A percentile compares a stretch with the other conserved stretches of the same genome.
Evolutionary conservation across 805 yeast species (phyloP).

Genomic region (Millerozyma acaciae): DNA sequence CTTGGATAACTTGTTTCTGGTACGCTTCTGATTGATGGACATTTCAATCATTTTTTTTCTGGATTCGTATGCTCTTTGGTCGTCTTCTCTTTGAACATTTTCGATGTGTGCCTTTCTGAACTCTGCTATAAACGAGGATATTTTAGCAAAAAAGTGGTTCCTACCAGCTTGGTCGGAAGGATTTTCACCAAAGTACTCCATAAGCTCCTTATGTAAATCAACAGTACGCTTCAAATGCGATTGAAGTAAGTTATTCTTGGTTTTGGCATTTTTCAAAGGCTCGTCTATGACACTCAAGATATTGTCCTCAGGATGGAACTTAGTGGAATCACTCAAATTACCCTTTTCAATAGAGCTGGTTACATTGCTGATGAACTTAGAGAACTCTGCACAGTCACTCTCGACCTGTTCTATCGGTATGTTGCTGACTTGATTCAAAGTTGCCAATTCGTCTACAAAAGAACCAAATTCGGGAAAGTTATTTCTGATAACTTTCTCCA

Average conservation of each 20-base stretch:
- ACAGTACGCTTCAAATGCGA: constrained; percentile 62
- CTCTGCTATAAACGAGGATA: constrained; percentile 73
- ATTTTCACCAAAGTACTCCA: constrained; percentile 92
- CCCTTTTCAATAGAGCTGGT: constrained; percentile 76
- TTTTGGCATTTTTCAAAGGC: constrained; percentile 70
- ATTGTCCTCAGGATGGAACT: constrained; percentile 80
- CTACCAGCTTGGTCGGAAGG: constrained; percentile 62
- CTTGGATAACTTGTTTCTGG: constrained; percentile 3
- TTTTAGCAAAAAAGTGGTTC: constrained; percentile 69
- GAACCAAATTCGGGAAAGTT: constrained; percentile 74
- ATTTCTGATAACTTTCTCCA: constrained; percentile 81
- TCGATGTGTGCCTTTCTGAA: constrained; percentile 78
- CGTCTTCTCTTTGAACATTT: constrained; percentile 78
- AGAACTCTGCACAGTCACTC: constrained; percentile 64
- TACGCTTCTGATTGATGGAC: constrained; percentile 8
- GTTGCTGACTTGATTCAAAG: constrained; percentile 59
- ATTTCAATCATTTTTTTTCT: constrained; percentile 33
- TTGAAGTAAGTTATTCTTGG: constrained; percentile 60
- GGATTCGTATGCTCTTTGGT: constrained; percentile 45
- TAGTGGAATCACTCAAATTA: constrained; percentile 71
- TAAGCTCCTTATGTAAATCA: constrained; percentile 62
- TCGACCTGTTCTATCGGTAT: constrained; percentile 79
- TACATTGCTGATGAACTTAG: constrained; percentile 61
- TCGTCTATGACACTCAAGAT: constrained; percentile 59
- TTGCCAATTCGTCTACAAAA: constrained; percentile 69